Evolutionary conservation across 352 stramenopile species (phyloP).

Genomic region (Pythium angustatum): DNA sequence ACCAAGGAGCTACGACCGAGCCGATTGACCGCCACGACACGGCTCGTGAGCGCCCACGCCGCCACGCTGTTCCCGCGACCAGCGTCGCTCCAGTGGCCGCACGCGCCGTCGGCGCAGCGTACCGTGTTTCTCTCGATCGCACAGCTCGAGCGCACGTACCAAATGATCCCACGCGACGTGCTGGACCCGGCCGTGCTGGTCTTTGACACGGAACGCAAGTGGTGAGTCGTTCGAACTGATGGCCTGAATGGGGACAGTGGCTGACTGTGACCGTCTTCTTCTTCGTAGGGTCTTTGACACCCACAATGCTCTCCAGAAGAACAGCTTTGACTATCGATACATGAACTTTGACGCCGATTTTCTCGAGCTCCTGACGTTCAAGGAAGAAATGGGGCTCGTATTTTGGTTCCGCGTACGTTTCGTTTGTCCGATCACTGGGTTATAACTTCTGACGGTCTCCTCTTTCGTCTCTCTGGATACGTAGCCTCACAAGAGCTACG

Average conservation of each 20-base stretch:
- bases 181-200: constrained; percentile 61
- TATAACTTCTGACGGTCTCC: neutral
- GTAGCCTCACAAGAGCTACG: constrained; percentile 65
- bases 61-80: constrained; percentile 31
- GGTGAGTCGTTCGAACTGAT: constrained; percentile 33
- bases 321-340: constrained; percentile 70
- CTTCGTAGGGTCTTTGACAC: constrained; percentile 58
- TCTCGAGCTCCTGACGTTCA: constrained; percentile 70
- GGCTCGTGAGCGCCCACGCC: neutral
- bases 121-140: constrained; percentile 79
- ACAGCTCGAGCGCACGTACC: constrained; percentile 58
- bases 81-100: constrained; percentile 57
- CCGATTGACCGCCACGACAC: neutral
- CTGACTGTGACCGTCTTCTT: neutral
- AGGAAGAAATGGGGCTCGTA: constrained; percentile 68
- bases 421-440: no score
- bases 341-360: constrained; percentile 80
- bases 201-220: constrained; percentile 71
- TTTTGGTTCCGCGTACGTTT: constrained; percentile 72
- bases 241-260: no score
- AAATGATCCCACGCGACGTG: constrained; percentile 64
- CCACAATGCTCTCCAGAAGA: constrained; percentile 70
- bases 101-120: constrained; percentile 48
- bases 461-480: neutral
- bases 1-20: constrained; percentile 44